These are phyloP conservation scores for Xylaria scruposa DNA, from an alignment of 495 filamentous ascomycete genomes.

Conservation along the genomic window DNA sequence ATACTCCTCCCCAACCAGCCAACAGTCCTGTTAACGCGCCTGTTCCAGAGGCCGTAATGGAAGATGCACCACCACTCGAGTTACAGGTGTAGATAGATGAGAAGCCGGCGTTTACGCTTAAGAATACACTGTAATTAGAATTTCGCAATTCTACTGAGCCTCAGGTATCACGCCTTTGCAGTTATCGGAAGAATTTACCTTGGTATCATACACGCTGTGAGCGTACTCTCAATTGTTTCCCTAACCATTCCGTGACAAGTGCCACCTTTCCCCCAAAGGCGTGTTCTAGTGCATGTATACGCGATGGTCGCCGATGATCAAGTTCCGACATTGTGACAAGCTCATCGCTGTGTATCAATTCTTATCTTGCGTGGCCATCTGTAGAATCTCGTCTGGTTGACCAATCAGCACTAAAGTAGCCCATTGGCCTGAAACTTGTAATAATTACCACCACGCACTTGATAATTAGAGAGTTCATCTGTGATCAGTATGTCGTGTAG, in stretches of 20 bases:
- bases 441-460: background rate
- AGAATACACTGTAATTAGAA: conserved; percentile 5
- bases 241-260: background rate
- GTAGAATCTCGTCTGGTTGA: background rate
- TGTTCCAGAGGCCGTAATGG: background rate
- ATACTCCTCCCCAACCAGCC: conserved; percentile 23
- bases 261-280: background rate
- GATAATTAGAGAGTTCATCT: background rate
- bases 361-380: background rate
- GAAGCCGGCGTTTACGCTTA: background rate
- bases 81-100: conserved; percentile 1
- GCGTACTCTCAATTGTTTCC: background rate
- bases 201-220: background rate
- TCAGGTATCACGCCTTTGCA: background rate
- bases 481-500: background rate
- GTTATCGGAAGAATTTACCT: background rate
- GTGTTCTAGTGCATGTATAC: background rate
- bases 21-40: conserved; percentile 24
- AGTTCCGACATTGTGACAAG: background rate
- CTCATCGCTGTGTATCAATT: background rate
- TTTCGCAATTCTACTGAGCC: background rate
- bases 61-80: conserved; percentile 5
- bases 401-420: background rate
- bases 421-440: background rate
- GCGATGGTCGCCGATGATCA: background rate